phyloP scores from a whole-genome alignment of 192 early-diverging fungal genomes.

The Umbelopsis ramanniana region DNA sequence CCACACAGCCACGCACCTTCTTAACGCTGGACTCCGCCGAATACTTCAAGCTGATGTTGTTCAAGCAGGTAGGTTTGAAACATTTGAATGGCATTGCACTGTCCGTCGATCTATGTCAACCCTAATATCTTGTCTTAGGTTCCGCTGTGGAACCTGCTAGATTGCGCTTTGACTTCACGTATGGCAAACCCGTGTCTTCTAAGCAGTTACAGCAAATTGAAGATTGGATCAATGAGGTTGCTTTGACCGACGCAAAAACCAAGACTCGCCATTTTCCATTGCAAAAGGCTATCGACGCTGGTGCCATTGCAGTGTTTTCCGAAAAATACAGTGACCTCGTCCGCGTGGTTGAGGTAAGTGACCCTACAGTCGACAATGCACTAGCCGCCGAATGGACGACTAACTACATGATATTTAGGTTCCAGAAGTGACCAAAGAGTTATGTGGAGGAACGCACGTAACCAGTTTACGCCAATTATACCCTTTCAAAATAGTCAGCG shows the following conservation, averaged over 20 bases:
- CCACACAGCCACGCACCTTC: conserved; percentile 62
- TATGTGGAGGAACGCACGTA: conserved; percentile 66
- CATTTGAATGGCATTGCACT: not conserved
- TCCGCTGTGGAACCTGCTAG: conserved; percentile 54
- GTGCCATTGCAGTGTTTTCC: conserved; percentile 56
- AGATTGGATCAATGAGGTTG: conserved; percentile 53
- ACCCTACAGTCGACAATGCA: not conserved
- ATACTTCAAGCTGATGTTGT: conserved; percentile 50
- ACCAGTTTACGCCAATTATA: conserved; percentile 48
- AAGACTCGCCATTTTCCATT: conserved; percentile 44
- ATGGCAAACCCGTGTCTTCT: conserved; percentile 48
- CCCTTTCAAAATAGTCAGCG: conserved; percentile 59
- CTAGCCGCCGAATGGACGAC: not conserved
- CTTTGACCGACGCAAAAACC: conserved; percentile 40
- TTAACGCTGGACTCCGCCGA: conserved; percentile 57
- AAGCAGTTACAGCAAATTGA: conserved; percentile 53
- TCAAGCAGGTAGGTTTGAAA: conserved; percentile 49
- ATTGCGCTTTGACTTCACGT: conserved; percentile 64
- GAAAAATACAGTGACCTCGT: conserved; percentile 62
- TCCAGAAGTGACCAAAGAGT: conserved; percentile 52
- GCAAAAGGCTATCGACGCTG: conserved; percentile 51
- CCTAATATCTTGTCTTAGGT: conserved; percentile 28
- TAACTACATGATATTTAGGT: conserved; percentile 22
- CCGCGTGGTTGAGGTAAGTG: conserved; percentile 58
- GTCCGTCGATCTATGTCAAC: not conserved